Conservation (phyloP, 2,329 filamentous ascomycete species). For the Sordariomycetes sp. region DNA sequence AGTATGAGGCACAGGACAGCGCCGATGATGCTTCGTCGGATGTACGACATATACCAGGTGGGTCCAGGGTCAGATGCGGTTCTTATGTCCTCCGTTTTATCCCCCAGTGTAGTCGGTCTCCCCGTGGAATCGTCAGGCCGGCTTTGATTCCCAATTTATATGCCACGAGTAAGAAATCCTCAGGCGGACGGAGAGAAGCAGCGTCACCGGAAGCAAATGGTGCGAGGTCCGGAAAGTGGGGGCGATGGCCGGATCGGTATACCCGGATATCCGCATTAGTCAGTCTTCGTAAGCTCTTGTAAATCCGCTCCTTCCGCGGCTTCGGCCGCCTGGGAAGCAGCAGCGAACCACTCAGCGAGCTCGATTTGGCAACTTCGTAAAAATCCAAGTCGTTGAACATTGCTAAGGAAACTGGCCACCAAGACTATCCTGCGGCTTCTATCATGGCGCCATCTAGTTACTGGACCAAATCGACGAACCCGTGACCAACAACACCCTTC, state of each 20-base stretch:
- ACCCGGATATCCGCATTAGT: neutral
- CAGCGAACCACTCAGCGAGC: neutral
- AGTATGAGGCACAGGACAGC: conserved; percentile 1
- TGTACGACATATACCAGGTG: conserved; percentile 1
- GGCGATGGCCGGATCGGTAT: neutral
- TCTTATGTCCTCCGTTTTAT: neutral
- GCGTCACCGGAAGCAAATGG: neutral
- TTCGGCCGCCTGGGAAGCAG: neutral
- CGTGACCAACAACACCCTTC: conserved; percentile 38
- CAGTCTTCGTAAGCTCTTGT: neutral
- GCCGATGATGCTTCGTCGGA: conserved; percentile 1
- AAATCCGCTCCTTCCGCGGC: neutral
- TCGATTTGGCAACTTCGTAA: neutral
- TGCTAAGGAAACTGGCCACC: neutral
- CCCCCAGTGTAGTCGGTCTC: neutral
- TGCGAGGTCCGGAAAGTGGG: neutral
- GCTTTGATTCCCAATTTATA: neutral
- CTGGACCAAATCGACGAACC: conserved; percentile 7
- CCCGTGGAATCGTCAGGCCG: neutral
- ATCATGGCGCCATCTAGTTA: neutral
- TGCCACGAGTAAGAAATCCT: neutral
- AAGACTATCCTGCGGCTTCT: neutral
- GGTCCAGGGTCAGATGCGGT: neutral
- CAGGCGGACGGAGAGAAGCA: neutral
- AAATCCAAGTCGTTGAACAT: neutral